Evolutionary conservation across 805 yeast genomes (phyloP).

Genomic region (Clavispora vitiphila): DNA sequence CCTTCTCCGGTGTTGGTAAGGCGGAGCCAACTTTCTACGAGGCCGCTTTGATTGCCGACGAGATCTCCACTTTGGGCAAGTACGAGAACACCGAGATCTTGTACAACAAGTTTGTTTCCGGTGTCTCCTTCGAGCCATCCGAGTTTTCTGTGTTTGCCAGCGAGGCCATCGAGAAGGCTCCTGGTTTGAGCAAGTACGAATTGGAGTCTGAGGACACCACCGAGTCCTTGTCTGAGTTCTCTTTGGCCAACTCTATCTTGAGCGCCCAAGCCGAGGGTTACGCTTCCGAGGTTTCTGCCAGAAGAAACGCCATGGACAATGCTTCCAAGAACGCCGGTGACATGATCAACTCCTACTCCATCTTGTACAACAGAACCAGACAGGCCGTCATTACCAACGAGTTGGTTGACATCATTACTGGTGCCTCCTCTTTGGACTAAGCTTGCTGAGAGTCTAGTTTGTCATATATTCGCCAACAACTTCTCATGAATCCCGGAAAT

Average conservation of each 20-base stretch:
- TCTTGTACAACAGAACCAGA: constrained; percentile 85
- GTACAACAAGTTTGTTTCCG: constrained; percentile 83
- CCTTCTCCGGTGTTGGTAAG: constrained; percentile 91
- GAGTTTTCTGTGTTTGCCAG: constrained; percentile 61
- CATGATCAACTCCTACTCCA: constrained; percentile 93
- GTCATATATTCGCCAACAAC: constrained; percentile 2
- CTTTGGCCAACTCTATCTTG: constrained; percentile 84
- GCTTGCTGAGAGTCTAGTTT: constrained; percentile 3
- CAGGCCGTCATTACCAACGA: constrained; percentile 53
- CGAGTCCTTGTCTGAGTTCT: constrained; percentile 74
- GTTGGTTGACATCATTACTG: constrained; percentile 98
- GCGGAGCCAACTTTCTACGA: constrained; percentile 93
- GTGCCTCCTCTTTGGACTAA: constrained; percentile 97
- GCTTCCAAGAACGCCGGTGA: constrained; percentile 99
- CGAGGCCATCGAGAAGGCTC: constrained; percentile 73
- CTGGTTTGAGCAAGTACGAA: constrained; percentile 80
- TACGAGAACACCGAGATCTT: constrained; percentile 76
- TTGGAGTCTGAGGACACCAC: constrained; percentile 63
- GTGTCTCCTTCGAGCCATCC: constrained; percentile 87
- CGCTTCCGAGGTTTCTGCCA: constrained; percentile 95
- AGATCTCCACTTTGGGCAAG: constrained; percentile 61
- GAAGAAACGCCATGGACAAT: constrained; percentile 99
- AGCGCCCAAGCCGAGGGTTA: constrained; percentile 96
- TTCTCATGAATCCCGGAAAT: constrained; percentile 1
- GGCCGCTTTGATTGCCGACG: constrained; percentile 84